phyloP scores from a whole-genome alignment of 2,329 filamentous ascomycete genomes.

The Lomentospora prolificans region DNA sequence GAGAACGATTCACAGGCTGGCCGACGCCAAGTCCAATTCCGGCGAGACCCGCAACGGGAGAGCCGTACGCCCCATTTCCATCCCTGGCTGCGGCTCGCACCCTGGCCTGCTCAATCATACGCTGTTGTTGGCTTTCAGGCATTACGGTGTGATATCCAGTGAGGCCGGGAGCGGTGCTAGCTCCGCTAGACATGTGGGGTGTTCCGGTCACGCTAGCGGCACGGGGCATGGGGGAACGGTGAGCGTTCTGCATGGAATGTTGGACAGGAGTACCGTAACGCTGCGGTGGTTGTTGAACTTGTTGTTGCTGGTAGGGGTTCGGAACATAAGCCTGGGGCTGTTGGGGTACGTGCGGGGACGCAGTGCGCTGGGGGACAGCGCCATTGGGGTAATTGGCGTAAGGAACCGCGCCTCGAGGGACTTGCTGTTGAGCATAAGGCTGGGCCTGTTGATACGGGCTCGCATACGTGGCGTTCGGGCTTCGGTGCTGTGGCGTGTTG shows the following conservation, averaged over 20 bases:
- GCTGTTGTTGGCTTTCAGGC: slow-evolving; percentile 38
- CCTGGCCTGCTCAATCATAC: slow-evolving; percentile 40
- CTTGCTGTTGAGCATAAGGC: slow-evolving; percentile 14
- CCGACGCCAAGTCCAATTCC: slow-evolving; percentile 23
- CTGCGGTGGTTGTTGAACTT: slow-evolving; percentile 7
- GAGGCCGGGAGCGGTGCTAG: slow-evolving; percentile 19
- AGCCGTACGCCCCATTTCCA: slow-evolving; percentile 28
- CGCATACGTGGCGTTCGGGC: slow-evolving; percentile 31
- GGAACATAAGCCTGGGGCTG: slow-evolving; percentile 16
- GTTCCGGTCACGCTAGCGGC: slow-evolving; percentile 4
- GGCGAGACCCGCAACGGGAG: slow-evolving; percentile 28
- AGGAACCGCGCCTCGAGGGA: slow-evolving; percentile 4
- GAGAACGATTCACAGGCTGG: slow-evolving; percentile 2
- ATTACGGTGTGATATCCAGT: slow-evolving; percentile 40
- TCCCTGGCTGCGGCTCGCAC: slow-evolving; percentile 36
- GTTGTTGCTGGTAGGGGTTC: slow-evolving; percentile 20
- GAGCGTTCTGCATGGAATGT: not conserved
- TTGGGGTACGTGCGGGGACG: slow-evolving; percentile 33
- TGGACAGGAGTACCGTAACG: slow-evolving; percentile 8
- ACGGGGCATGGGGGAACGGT: not conserved
- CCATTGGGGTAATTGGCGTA: slow-evolving; percentile 34
- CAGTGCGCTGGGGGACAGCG: slow-evolving; percentile 28
- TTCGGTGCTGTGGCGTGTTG: slow-evolving; percentile 27
- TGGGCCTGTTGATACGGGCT: slow-evolving; percentile 25
- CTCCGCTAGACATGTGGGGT: slow-evolving; percentile 10